A percentile compares a stretch with the other conserved stretches of the same genome.
These are phyloP conservation scores for Ustilago hordei DNA, from an alignment of 1,284 basidiomycete species.

Conservation along the genomic window DNA sequence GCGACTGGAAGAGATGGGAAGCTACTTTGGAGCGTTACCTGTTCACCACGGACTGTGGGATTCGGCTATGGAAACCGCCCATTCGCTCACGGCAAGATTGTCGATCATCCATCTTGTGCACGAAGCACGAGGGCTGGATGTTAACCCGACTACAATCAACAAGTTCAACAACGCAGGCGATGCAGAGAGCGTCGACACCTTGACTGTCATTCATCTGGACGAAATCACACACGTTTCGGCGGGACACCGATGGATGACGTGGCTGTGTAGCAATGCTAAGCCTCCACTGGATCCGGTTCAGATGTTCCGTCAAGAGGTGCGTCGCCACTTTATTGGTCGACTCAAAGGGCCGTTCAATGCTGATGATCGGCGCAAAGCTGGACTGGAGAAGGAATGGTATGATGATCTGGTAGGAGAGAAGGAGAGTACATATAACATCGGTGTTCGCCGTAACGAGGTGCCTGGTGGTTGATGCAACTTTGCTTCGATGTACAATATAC, in stretches of 20 bases:
- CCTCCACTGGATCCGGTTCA: conserved; percentile 77
- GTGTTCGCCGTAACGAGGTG: conserved; percentile 52
- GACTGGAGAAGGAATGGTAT: conserved; percentile 69
- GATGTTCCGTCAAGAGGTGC: conserved; percentile 82
- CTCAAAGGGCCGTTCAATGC: conserved; percentile 88
- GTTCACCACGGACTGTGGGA: conserved; percentile 77
- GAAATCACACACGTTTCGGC: conserved; percentile 84
- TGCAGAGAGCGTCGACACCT: conserved; percentile 75
- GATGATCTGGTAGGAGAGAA: conserved; percentile 76
- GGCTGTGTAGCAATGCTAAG: conserved; percentile 75
- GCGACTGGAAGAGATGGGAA: conserved; percentile 75
- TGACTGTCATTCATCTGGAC: conserved; percentile 73
- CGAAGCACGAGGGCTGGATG: conserved; percentile 87
- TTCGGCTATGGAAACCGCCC: conserved; percentile 79
- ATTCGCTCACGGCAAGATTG: conserved; percentile 80
- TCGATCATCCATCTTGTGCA: conserved; percentile 91
- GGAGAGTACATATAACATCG: conserved; percentile 30
- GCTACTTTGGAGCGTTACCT: conserved; percentile 77
- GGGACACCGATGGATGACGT: conserved; percentile 86
- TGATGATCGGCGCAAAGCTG: conserved; percentile 79
- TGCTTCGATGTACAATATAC: neutral
- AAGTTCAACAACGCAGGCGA: conserved; percentile 80
- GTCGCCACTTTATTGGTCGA: conserved; percentile 80
- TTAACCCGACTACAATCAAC: conserved; percentile 81
- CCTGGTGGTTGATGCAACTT: conserved; percentile 35